Percentiles rank a stretch among this genome's conserved stretches.
These are phyloP conservation scores for Pseudomassariella vexata DNA, from an alignment of 2,329 filamentous ascomycete species.

Conservation along the genomic window DNA sequence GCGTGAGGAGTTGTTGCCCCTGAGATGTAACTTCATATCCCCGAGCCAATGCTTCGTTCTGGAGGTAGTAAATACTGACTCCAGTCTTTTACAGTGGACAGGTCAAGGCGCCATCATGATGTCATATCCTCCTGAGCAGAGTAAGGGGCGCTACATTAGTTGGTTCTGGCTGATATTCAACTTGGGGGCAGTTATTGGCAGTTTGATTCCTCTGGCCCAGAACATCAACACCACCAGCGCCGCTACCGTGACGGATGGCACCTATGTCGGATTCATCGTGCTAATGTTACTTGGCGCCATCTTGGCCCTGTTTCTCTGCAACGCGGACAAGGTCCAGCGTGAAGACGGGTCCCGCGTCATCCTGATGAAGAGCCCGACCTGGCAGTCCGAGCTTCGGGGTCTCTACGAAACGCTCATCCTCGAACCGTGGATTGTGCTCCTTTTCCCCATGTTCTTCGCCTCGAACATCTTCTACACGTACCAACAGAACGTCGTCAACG, in stretches of 20 bases:
- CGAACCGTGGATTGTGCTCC: constrained; percentile 61
- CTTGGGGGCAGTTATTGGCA: constrained; percentile 80
- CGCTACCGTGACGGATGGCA: constrained; percentile 62
- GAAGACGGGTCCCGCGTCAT: constrained; percentile 66
- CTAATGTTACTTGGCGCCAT: constrained; percentile 62
- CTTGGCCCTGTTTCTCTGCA: constrained; percentile 55
- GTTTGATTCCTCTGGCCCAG: constrained; percentile 67
- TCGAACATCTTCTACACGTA: constrained; percentile 80
- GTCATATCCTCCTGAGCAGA: constrained; percentile 74
- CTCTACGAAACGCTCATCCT: constrained; percentile 58
- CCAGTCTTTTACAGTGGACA: too few relatives aligned
- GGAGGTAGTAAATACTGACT: too few relatives aligned
- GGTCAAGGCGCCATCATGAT: constrained; percentile 86
- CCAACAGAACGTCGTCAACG: constrained; percentile 69
- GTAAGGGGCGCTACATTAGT: constrained; percentile 84
- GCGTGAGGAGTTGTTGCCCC: too few relatives aligned
- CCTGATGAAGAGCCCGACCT: constrained; percentile 71
- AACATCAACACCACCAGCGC: constrained; percentile 53
- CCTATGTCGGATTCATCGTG: constrained; percentile 70
- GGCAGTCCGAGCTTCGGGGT: constrained; percentile 64
- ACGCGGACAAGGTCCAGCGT: constrained; percentile 61
- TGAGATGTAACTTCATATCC: too few relatives aligned
- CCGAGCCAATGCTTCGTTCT: too few relatives aligned
- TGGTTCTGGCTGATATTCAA: constrained; percentile 97
- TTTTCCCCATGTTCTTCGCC: constrained; percentile 76